Evolutionary conservation across 2,329 filamentous ascomycete species (phyloP).

Genomic region (Neurospora crassa): DNA sequence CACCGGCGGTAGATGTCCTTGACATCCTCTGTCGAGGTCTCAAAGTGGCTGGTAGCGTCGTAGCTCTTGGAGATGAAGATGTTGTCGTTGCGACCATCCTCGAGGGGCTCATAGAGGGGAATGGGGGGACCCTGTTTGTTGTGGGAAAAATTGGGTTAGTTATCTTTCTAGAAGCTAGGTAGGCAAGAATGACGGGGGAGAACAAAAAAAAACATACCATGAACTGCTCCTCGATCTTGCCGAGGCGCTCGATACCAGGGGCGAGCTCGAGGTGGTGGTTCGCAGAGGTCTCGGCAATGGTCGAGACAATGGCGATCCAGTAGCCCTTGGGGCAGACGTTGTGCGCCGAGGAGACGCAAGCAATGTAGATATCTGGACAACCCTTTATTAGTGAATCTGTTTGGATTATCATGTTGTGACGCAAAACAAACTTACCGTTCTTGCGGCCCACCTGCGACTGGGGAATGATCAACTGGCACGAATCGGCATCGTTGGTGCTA

Average conservation of each 20-base stretch:
- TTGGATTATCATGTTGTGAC: neutral
- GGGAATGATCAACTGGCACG: constrained; percentile 90
- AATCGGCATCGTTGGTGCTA: constrained; percentile 82
- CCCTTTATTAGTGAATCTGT: neutral
- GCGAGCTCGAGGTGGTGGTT: constrained; percentile 96
- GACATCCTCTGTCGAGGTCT: constrained; percentile 85
- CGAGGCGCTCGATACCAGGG: constrained; percentile 83
- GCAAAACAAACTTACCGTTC: constrained; percentile 59
- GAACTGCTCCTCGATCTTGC: constrained; percentile 93
- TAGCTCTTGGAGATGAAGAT: constrained; percentile 99
- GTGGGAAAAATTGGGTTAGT: neutral
- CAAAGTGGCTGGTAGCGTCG: constrained; percentile 95
- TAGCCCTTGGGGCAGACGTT: constrained; percentile 98
- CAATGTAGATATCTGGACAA: constrained; percentile 80
- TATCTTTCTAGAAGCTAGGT: too few species aligned
- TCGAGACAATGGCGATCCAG: constrained; percentile 97
- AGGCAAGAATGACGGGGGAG: too few species aligned
- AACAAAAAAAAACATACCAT: constrained; percentile 46
- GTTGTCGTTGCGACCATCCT: constrained; percentile 74
- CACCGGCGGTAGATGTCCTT: constrained; percentile 84
- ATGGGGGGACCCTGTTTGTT: constrained; percentile 60
- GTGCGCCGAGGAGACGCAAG: constrained; percentile 88
- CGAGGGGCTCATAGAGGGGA: constrained; percentile 84
- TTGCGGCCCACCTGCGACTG: constrained; percentile 96
- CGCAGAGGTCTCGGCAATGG: constrained; percentile 80